Evolutionary conservation across 1,284 basidiomycete species (phyloP).

Genomic region (Psilocybe mexicana): DNA sequence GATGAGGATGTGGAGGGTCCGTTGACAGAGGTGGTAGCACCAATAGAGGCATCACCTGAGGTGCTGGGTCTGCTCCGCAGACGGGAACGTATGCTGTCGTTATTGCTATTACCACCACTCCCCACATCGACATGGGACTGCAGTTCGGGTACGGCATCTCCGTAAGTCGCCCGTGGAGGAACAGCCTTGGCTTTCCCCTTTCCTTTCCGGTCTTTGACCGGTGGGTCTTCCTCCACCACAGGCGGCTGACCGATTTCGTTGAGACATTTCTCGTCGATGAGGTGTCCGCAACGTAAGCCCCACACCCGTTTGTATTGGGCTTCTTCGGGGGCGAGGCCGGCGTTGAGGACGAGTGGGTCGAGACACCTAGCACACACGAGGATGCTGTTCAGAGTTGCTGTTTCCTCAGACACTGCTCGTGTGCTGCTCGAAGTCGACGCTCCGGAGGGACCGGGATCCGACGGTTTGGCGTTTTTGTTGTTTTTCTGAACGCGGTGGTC

Average conservation of each 20-base stretch:
- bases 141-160: constrained; percentile 17
- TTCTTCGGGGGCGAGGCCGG: constrained; percentile 35
- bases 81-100: constrained; percentile 50
- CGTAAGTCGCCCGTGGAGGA: constrained; percentile 12
- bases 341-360: constrained; percentile 52
- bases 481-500: too few species aligned
- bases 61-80: constrained; percentile 41
- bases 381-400: constrained; percentile 31
- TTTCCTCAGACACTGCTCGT: constrained; percentile 10
- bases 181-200: constrained; percentile 36
- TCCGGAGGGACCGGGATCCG: constrained; percentile 17
- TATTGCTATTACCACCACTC: constrained; percentile 21
- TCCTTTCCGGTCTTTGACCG: constrained; percentile 32
- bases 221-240: constrained; percentile 13
- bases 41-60: neutral
- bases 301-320: constrained; percentile 51
- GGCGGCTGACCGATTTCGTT: constrained; percentile 53
- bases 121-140: neutral
- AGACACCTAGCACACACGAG: constrained; percentile 65
- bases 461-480: neutral
- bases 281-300: constrained; percentile 72
- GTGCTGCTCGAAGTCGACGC: constrained; percentile 11
- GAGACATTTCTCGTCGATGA: constrained; percentile 75
- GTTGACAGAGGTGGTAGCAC: neutral
- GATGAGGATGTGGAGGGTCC: constrained; percentile 19